Percentiles rank a stretch among this genome's conserved stretches.
These are phyloP conservation scores for Apiospora aurea DNA, from an alignment of 2,329 filamentous ascomycete species.

Conservation along the genomic window DNA sequence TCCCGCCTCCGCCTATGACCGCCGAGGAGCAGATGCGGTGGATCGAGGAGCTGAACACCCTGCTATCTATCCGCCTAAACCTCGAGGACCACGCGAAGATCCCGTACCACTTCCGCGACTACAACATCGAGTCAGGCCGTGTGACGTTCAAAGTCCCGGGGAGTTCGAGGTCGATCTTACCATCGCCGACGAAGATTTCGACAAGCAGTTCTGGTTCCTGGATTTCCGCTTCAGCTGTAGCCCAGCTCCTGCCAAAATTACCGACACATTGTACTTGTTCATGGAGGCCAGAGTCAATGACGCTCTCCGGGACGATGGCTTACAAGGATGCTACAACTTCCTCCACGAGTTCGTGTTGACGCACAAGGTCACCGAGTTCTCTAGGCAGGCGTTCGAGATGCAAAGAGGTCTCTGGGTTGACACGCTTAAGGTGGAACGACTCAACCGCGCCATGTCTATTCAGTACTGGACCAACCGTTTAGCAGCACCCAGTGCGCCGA, in stretches of 20 bases:
- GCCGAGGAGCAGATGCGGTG: conserved; percentile 76
- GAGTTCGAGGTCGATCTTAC: conserved; percentile 96
- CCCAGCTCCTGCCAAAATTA: conserved; percentile 68
- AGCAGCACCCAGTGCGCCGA: conserved; percentile 60
- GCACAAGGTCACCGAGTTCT: conserved; percentile 85
- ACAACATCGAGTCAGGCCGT: conserved; percentile 82
- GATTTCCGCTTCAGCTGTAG: conserved; percentile 86
- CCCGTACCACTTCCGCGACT: conserved; percentile 79
- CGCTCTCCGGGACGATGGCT: conserved; percentile 71
- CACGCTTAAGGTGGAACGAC: conserved; percentile 76
- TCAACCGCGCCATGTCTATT: conserved; percentile 83
- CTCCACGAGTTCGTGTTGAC: conserved; percentile 89
- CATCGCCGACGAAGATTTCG: conserved; percentile 83
- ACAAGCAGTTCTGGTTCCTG: conserved; percentile 91
- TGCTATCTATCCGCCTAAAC: conserved; percentile 83
- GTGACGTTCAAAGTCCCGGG: conserved; percentile 84
- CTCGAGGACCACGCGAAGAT: conserved; percentile 80
- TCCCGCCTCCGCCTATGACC: conserved; percentile 75
- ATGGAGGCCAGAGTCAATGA: conserved; percentile 78
- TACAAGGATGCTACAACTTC: conserved; percentile 83
- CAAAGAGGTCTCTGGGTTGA: conserved; percentile 78
- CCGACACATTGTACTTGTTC: conserved; percentile 67
- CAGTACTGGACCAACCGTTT: conserved; percentile 86
- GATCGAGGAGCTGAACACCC: conserved; percentile 81
- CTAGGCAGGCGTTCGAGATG: conserved; percentile 77